These are phyloP conservation scores for Penicillium lagena DNA, from an alignment of 495 filamentous ascomycete species.

Conservation along the genomic window DNA sequence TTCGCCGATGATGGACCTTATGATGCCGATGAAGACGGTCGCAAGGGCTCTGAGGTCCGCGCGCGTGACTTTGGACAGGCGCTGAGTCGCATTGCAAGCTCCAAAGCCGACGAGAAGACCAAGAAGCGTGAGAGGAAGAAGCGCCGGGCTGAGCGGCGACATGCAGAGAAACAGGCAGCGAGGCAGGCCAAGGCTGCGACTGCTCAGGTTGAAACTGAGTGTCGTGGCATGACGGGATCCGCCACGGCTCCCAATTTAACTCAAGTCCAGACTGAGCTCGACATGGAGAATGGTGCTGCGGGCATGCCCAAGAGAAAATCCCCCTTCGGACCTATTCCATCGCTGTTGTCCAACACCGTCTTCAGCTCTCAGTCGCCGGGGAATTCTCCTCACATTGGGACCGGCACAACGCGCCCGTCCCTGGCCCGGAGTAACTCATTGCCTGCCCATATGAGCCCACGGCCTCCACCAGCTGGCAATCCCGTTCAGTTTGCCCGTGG, in stretches of 20 bases:
- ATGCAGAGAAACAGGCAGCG: neutral
- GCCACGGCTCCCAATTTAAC: constrained; percentile 10
- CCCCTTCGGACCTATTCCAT: constrained; percentile 49
- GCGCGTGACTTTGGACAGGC: constrained; percentile 28
- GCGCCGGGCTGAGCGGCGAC: constrained; percentile 13
- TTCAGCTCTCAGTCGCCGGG: constrained; percentile 43
- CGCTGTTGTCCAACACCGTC: constrained; percentile 57
- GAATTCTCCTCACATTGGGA: constrained; percentile 31
- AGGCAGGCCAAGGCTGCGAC: neutral
- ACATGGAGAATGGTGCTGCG: neutral
- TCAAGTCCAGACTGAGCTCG: no score
- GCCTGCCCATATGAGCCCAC: constrained; percentile 57
- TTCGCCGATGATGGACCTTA: constrained; percentile 27
- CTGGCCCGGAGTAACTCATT: constrained; percentile 76
- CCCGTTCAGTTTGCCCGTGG: constrained; percentile 36
- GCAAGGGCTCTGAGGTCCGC: constrained; percentile 13
- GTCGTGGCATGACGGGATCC: constrained; percentile 9
- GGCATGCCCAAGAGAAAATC: constrained; percentile 8
- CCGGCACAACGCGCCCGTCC: constrained; percentile 37
- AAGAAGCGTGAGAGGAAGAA: constrained; percentile 28
- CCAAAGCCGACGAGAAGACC: constrained; percentile 13
- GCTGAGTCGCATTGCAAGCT: constrained; percentile 5
- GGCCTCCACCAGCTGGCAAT: constrained; percentile 31
- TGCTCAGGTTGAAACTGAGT: neutral
- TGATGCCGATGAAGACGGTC: constrained; percentile 18